phyloP scores from a whole-genome alignment of 2,329 filamentous ascomycete genomes.

The Geosmithia morbida region DNA sequence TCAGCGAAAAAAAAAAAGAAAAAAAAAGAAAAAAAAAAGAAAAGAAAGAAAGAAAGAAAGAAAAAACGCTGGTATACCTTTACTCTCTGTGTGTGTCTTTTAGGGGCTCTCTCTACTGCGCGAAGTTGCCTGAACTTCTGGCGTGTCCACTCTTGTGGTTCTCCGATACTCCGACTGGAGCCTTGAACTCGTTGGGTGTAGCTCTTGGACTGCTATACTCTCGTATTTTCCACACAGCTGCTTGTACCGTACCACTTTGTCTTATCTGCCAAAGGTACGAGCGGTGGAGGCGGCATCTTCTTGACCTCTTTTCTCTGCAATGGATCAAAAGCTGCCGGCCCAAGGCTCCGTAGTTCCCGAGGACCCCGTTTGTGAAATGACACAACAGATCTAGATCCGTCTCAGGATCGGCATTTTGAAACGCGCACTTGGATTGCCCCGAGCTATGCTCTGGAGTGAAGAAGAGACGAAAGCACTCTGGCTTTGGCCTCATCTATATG shows the following conservation, averaged over 20 bases:
- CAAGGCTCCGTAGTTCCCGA: constrained; percentile 39
- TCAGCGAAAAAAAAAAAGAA: no score
- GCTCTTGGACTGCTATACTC: neutral
- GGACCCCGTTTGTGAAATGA: constrained; percentile 26
- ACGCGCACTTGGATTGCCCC: constrained; percentile 46
- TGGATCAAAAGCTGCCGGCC: constrained; percentile 46
- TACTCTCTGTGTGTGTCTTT: constrained; percentile 78
- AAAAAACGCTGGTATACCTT: constrained; percentile 51
- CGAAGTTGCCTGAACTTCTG: constrained; percentile 72
- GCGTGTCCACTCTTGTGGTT: neutral
- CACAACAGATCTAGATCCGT: neutral
- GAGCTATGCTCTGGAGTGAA: constrained; percentile 38
- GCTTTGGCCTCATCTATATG: constrained; percentile 26
- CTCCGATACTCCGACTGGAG: neutral
- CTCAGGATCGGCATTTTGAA: constrained; percentile 25
- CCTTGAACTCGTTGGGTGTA: neutral
- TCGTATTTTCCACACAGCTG: neutral
- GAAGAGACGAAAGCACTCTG: constrained; percentile 25
- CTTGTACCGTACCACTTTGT: neutral
- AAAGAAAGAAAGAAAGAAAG: no score
- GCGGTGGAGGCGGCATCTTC: constrained; percentile 60
- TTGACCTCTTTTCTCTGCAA: constrained; percentile 36
- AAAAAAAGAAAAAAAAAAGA: no score
- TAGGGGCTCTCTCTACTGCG: constrained; percentile 78
- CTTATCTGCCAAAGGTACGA: constrained; percentile 41